These are phyloP conservation scores for Bothriochloa decipiens DNA, from an alignment of 176 grass and related monocot species.

Conservation along the genomic window DNA sequence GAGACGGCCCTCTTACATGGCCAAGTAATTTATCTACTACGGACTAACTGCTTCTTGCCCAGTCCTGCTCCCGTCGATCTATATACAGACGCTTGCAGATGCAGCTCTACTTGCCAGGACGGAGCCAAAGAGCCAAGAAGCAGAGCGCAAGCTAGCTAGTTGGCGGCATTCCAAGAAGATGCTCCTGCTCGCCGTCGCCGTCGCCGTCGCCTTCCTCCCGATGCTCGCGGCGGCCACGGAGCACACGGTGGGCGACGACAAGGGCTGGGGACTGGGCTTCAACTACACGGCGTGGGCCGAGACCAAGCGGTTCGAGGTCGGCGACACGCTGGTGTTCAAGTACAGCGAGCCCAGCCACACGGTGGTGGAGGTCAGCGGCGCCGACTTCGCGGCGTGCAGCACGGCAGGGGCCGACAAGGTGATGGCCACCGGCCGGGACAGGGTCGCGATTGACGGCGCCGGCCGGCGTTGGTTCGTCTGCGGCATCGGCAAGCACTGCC, in stretches of 20 bases:
- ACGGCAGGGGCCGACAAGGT: neutral
- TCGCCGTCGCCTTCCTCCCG: neutral
- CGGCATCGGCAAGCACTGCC: constrained; percentile 38
- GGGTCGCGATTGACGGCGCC: constrained; percentile 27
- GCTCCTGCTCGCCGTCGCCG: no score
- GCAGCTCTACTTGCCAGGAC: no score
- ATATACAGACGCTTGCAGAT: no score
- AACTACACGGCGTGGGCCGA: constrained; percentile 51
- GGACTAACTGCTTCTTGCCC: no score
- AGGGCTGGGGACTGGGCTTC: constrained; percentile 38
- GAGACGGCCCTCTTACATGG: no score
- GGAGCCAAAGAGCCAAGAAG: no score
- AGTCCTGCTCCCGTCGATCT: no score
- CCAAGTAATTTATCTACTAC: no score
- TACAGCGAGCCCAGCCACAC: constrained; percentile 39
- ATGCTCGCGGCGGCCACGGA: constrained; percentile 38
- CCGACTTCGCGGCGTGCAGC: constrained; percentile 43
- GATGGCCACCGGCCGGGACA: constrained; percentile 33
- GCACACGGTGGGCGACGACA: constrained; percentile 47
- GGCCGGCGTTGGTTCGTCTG: constrained; percentile 58
- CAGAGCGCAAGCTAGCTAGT: no score
- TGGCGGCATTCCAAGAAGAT: no score
- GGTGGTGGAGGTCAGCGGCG: constrained; percentile 40
- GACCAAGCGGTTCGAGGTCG: constrained; percentile 50
- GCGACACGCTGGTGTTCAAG: constrained; percentile 66